These are phyloP conservation scores for Geotrichum candidum DNA, from an alignment of 1,139 yeast genomes.

Conservation along the genomic window DNA sequence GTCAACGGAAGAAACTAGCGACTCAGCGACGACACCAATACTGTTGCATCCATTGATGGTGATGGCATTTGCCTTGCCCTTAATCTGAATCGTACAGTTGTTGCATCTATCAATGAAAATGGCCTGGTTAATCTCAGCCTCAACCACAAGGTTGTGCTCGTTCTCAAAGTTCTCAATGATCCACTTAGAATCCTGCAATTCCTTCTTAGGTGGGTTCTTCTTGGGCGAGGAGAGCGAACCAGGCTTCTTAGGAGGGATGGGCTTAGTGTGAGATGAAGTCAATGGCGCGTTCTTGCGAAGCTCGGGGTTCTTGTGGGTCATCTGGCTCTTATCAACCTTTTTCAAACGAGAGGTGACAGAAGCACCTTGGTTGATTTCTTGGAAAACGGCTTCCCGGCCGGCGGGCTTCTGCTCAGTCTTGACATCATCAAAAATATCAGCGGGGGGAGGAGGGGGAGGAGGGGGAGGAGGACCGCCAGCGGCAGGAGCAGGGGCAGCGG, in stretches of 20 bases:
- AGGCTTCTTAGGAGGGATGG: slow-evolving; percentile 74
- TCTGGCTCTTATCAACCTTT: slow-evolving; percentile 87
- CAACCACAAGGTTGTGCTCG: slow-evolving; percentile 54
- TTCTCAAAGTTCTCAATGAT: slow-evolving; percentile 71
- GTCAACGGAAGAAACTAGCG: slow-evolving; percentile 82
- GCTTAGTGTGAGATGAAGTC: slow-evolving; percentile 36
- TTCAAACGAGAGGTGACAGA: slow-evolving; percentile 76
- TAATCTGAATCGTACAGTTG: slow-evolving; percentile 69
- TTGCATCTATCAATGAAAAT: slow-evolving; percentile 79
- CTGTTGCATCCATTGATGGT: slow-evolving; percentile 68
- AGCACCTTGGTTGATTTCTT: slow-evolving; percentile 84
- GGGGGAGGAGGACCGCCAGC: slow-evolving; percentile 40
- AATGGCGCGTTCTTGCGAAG: slow-evolving; percentile 46
- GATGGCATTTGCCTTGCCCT: slow-evolving; percentile 88
- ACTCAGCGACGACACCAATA: slow-evolving; percentile 73
- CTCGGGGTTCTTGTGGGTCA: slow-evolving; percentile 91
- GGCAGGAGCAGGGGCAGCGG: slow-evolving; percentile 27
- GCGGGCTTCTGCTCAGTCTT: slow-evolving; percentile 35
- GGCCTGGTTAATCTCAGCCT: slow-evolving; percentile 81
- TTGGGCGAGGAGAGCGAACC: slow-evolving; percentile 37
- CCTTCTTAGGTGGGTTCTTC: slow-evolving; percentile 62
- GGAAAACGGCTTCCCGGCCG: slow-evolving; percentile 83
- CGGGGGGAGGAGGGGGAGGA: slow-evolving; percentile 78
- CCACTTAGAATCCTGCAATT: slow-evolving; percentile 86
- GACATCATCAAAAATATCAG: slow-evolving; percentile 49